Conservation (phyloP, 495 filamentous ascomycete genomes). For the Aspergillus homomorphus region DNA sequence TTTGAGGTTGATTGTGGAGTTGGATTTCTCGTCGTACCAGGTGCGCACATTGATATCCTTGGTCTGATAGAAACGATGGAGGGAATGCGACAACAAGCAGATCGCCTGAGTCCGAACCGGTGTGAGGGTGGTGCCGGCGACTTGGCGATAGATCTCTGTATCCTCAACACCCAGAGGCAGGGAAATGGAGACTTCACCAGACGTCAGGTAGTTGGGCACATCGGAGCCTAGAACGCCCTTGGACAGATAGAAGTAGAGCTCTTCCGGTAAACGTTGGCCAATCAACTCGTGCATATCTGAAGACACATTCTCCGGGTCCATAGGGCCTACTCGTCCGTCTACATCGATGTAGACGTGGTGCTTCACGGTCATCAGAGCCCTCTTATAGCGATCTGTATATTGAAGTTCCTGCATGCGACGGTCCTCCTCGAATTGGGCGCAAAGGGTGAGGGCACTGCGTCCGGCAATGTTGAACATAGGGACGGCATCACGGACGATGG, state of each 20-base stretch:
- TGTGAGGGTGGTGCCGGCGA: conserved; percentile 69
- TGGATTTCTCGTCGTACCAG: conserved; percentile 78
- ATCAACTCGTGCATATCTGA: conserved; percentile 84
- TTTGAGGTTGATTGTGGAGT: conserved; percentile 63
- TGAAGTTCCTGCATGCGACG: conserved; percentile 62
- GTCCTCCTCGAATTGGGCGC: conserved; percentile 68
- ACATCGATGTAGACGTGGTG: conserved; percentile 79
- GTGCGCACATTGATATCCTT: conserved; percentile 71
- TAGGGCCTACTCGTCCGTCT: conserved; percentile 68
- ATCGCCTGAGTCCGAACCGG: conserved; percentile 72
- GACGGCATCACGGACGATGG: conserved; percentile 63
- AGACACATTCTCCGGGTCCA: conserved; percentile 67
- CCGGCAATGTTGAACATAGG: conserved; percentile 67
- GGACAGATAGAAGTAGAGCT: conserved; percentile 89
- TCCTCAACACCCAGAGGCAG: conserved; percentile 80
- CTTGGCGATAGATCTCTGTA: conserved; percentile 73
- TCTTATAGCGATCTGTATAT: conserved; percentile 82
- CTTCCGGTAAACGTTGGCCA: conserved; percentile 82
- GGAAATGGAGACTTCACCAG: conserved; percentile 67
- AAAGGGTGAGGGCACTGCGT: conserved; percentile 58
- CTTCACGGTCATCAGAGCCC: conserved; percentile 76
- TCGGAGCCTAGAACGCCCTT: conserved; percentile 76
- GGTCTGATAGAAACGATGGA: conserved; percentile 76
- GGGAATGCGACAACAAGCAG: conserved; percentile 67
- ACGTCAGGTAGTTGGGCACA: conserved; percentile 75